Evolutionary conservation across 2,329 filamentous ascomycete species (phyloP).

Genomic region (Chaetomium sp.): DNA sequence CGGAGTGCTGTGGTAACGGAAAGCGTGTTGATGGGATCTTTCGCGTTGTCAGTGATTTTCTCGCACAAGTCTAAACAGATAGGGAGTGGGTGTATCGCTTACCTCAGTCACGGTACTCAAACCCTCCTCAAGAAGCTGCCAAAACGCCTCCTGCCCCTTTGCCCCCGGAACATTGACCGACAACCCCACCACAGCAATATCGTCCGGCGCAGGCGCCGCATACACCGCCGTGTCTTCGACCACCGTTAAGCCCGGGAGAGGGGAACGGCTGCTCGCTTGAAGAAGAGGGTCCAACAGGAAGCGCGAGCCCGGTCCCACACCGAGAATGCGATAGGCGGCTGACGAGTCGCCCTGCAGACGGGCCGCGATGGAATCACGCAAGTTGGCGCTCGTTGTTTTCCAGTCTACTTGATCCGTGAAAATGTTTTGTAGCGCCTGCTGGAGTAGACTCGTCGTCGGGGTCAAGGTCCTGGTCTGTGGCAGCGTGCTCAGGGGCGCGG

Average conservation of each 20-base stretch:
- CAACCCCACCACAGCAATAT: neutral
- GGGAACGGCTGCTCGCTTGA: neutral
- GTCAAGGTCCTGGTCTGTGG: neutral
- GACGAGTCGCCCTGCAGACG: neutral
- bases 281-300: neutral
- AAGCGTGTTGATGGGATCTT: neutral
- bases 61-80: too few relatives aligned
- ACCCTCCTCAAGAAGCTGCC: neutral
- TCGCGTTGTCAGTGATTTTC: too few relatives aligned
- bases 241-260: neutral
- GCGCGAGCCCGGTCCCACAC: neutral
- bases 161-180: neutral
- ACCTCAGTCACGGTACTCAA: neutral
- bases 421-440: neutral
- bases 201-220: neutral
- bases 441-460: neutral
- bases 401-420: neutral
- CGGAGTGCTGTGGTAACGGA: neutral
- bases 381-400: neutral
- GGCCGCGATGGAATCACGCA: neutral
- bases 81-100: too few relatives aligned
- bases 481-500: neutral
- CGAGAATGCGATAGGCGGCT: neutral
- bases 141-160: neutral
- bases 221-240: neutral